A percentile compares a stretch with the other conserved stretches of the same genome.
Evolutionary conservation across 495 filamentous ascomycete genomes (phyloP).

Genomic region (Penicillium goetzii): DNA sequence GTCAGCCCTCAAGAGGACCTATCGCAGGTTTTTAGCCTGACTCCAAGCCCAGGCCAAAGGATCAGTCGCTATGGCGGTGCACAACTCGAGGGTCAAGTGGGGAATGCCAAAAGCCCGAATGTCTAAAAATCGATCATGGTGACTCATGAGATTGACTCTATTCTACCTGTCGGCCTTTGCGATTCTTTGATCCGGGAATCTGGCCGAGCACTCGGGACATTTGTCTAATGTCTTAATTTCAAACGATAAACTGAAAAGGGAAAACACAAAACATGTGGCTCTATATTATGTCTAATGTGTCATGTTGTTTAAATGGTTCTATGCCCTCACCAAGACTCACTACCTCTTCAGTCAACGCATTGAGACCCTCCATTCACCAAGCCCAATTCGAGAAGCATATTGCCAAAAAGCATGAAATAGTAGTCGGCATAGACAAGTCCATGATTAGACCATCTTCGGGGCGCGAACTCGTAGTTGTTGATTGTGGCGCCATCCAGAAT

Average conservation of each 20-base stretch:
- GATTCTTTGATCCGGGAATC: not conserved
- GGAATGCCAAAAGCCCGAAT: not conserved
- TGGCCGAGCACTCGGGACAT: not conserved
- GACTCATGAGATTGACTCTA: not conserved
- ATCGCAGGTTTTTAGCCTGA: slow-evolving; percentile 5
- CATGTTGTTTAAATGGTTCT: slow-evolving; percentile 5
- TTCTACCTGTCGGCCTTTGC: not conserved
- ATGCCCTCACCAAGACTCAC: not conserved
- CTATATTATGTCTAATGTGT: slow-evolving; percentile 1
- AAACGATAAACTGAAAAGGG: not conserved
- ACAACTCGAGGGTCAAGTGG: not conserved
- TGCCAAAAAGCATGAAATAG: slow-evolving; percentile 52
- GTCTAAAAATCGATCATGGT: not conserved
- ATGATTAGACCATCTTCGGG: slow-evolving; percentile 41
- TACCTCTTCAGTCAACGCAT: not conserved
- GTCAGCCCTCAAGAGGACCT: slow-evolving; percentile 15
- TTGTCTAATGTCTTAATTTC: not conserved
- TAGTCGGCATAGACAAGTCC: slow-evolving; percentile 55
- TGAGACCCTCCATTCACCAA: slow-evolving; percentile 5
- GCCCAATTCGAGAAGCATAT: slow-evolving; percentile 34
- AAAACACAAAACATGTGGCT: not conserved
- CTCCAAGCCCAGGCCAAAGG: slow-evolving; percentile 20
- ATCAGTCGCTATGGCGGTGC: slow-evolving; percentile 23
- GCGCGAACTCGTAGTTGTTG: slow-evolving; percentile 45
- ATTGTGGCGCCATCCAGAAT: slow-evolving; percentile 41